phyloP scores from a whole-genome alignment of 768 basidiomycete species.

The Leccinum broughii region DNA sequence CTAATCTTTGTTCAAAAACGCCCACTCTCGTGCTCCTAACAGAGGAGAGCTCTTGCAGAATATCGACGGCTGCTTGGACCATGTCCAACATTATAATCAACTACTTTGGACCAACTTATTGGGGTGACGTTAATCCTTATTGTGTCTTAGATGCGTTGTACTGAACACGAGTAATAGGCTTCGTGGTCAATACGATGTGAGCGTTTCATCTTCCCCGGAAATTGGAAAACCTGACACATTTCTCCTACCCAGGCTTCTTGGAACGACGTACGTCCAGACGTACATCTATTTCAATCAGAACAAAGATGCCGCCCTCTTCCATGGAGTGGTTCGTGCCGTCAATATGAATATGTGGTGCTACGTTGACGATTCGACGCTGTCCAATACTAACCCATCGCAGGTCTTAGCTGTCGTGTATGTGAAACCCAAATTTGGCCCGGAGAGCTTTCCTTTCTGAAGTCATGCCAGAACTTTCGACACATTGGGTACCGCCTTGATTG shows the following conservation, averaged over 20 bases:
- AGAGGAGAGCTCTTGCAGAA: neutral
- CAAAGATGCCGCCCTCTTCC: conserved; percentile 3
- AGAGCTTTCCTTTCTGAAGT: neutral
- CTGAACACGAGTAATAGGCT: conserved; percentile 6
- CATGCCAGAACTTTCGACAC: conserved; percentile 1
- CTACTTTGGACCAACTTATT: conserved; percentile 1
- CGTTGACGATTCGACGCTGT: neutral
- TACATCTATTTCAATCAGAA: conserved; percentile 6
- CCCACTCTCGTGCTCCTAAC: neutral
- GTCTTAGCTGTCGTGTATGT: conserved; percentile 4
- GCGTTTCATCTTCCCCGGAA: neutral
- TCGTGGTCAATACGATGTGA: conserved; percentile 10
- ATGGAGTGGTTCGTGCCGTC: neutral
- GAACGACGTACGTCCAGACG: conserved; percentile 8
- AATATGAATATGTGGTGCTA: neutral
- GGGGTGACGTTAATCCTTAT: neutral
- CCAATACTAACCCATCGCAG: neutral
- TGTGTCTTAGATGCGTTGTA: neutral
- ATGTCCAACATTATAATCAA: neutral
- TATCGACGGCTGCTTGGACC: neutral
- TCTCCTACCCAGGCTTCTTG: conserved; percentile 6
- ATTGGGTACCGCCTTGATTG: neutral
- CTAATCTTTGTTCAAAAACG: neutral
- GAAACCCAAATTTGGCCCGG: neutral
- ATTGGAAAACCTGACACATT: neutral